Evolutionary conservation across 768 basidiomycete genomes (phyloP).

Genomic region (Suillus clintonianus): DNA sequence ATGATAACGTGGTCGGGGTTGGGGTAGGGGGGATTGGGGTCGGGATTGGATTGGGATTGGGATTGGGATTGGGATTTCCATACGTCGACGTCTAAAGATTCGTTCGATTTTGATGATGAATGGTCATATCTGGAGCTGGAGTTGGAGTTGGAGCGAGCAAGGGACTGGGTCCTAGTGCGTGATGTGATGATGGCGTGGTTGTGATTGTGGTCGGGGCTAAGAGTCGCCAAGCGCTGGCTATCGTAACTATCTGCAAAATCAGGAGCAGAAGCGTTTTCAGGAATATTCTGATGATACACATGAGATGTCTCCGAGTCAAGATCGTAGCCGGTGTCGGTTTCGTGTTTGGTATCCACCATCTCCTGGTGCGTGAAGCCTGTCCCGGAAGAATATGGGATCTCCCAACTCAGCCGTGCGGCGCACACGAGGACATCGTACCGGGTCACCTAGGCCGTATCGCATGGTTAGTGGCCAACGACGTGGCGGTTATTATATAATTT

Average conservation of each 20-base stretch:
- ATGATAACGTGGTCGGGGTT: background rate
- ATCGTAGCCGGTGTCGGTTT: background rate
- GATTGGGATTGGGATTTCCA: background rate
- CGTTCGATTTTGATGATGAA: background rate
- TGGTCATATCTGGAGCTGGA: background rate
- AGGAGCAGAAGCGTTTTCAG: background rate
- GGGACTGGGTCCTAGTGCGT: background rate
- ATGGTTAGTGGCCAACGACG: too few species aligned
- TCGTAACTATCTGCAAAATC: background rate
- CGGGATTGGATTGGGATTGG: too few species aligned
- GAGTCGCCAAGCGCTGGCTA: background rate
- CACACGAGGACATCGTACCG: slow-evolving; percentile 33
- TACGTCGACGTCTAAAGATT: background rate
- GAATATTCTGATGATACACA: background rate
- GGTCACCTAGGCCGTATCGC: slow-evolving; percentile 21
- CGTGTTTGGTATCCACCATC: background rate
- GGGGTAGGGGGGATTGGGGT: too few species aligned
- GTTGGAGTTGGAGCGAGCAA: background rate
- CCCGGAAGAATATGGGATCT: slow-evolving; percentile 2
- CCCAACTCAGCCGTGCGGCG: slow-evolving; percentile 27
- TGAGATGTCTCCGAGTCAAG: background rate
- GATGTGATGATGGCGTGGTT: background rate
- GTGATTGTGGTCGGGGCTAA: background rate
- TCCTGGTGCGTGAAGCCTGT: background rate
- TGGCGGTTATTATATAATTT: too few species aligned